phyloP scores from a whole-genome alignment of 768 basidiomycete genomes.

The Suillus spraguei region DNA sequence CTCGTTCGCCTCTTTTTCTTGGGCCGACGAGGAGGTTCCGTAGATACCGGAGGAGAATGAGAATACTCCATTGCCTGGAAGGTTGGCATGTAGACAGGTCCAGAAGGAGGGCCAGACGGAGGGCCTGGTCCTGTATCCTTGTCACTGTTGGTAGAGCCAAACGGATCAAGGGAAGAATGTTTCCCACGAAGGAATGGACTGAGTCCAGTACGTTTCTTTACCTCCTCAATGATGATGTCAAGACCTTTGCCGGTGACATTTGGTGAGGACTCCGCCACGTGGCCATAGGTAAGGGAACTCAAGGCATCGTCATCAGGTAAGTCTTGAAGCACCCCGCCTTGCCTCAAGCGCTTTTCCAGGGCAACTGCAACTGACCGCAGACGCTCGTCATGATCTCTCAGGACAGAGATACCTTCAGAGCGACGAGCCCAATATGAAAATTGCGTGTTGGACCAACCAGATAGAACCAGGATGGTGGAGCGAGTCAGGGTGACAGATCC shows the following conservation, averaged over 20 bases:
- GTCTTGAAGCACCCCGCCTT: slow-evolving; percentile 35
- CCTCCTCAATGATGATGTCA: slow-evolving; percentile 48
- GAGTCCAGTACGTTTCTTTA: slow-evolving; percentile 49
- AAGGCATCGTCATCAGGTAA: slow-evolving; percentile 23
- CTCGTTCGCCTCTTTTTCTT: slow-evolving; percentile 40
- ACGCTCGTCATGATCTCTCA: slow-evolving; percentile 42
- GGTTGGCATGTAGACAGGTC: slow-evolving; percentile 42
- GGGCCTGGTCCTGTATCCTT: slow-evolving; percentile 35
- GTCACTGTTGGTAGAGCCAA: slow-evolving; percentile 42
- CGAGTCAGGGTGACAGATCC: slow-evolving; percentile 50
- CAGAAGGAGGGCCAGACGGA: slow-evolving; percentile 24
- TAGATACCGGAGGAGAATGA: slow-evolving; percentile 36
- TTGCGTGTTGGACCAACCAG: slow-evolving; percentile 57
- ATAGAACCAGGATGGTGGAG: slow-evolving; percentile 47
- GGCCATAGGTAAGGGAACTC: slow-evolving; percentile 20
- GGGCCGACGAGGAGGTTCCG: slow-evolving; percentile 34
- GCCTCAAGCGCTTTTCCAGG: slow-evolving; percentile 42
- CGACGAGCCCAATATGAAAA: slow-evolving; percentile 59
- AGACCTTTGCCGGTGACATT: slow-evolving; percentile 52
- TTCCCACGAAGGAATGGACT: slow-evolving; percentile 54
- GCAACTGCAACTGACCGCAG: slow-evolving; percentile 43
- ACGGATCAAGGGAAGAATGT: slow-evolving; percentile 52
- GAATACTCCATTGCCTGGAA: slow-evolving; percentile 42
- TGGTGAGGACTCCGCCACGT: slow-evolving; percentile 36
- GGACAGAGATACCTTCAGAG: slow-evolving; percentile 50